Base-by-base conservation (phyloP, 257 asterid genomes). In the Lavandula angustifolia region DNA sequence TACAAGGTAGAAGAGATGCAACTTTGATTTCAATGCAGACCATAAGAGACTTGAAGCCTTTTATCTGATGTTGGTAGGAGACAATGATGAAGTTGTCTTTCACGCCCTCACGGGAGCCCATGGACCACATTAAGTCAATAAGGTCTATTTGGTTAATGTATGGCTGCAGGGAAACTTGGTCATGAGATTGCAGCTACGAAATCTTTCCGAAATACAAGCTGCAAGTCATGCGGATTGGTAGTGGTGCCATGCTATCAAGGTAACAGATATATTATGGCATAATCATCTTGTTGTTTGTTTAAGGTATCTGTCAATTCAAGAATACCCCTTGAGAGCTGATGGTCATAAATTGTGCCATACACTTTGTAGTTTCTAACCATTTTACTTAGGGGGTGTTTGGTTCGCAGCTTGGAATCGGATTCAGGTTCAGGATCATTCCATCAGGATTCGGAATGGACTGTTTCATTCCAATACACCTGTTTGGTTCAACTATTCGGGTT, bases 111-210 rank as follows among this genome's bases (percentile, higher is more conserved):
- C 72, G 35, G 47, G 47, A 9, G 32, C 32, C 17, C 33, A 42
- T 42, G 65, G 69, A 62, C 60, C 56, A 43, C 55, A 13, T 56
- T 6, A 62, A 47, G 17, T 40, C 32, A 34, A n/a, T 44, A 12
- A 54, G n/a, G n/a, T n/a, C 53, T 35, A 38, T 40, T 57, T 29
- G 16, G 8, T 7, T 33, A 46, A 62, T 46, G 8, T 14, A 17
- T 52, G 57, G 64, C 37, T 56, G 67, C 54, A 42, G 59, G 64
- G 38, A 50, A 29, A 27, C 42, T 9, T 62, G 37, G 13, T 63
- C 58, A 49, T 37, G 59, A 56, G 73, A 46, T 67, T 67, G 59
- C 69, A 37, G 27, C 22, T 5, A 9, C 4, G 7, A n/a, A n/a
- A n/a, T n/a, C n/a, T n/a, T n/a, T n/a, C n/a, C n/a, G n/a, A n/a